Base-by-base conservation (phyloP, 2,329 filamentous ascomycete species). In the Aspergillus felis region DNA sequence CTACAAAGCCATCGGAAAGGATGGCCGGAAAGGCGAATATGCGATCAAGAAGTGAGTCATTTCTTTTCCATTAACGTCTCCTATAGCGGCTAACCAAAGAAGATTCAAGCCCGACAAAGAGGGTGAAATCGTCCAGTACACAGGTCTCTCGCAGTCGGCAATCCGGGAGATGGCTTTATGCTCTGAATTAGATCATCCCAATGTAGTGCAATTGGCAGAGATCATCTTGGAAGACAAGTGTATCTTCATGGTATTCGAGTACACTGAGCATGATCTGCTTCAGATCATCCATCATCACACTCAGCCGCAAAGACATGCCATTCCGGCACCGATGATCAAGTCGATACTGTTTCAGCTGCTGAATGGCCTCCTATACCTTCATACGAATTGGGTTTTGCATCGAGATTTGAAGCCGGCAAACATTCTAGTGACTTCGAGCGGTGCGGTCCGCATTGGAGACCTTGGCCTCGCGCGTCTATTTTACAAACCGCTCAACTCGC, bases 181-280 rank as follows among this genome's bases (percentile, higher is more conserved):
- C 76, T 94, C 91, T 41, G 94, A 99, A 72, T 82, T 99, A 27
- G 86, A 84, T 57, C 92, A 99, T 73, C 81, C 85, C 56, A 97
- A 97, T 71, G 87, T 99, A 35, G 93, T 99, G 64, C 87, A 89
- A 58, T 85, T 97, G 1, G 87, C 93, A 60, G 94, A 99, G 76
- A 97, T 96, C 68, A 96, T 99, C 68, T 82, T 99, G 3, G 93
- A 99, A 77, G 92, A 96, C 75, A 97, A 97, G 79, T 97, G 92
- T 78, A 97, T 99, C 73, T 99, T 92, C 77, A 99, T 99, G 89
- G 92, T 99, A 1, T 97, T 99, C 67, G 94, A 97, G 74, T 99
- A 96, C 74, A 94, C 94, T 64, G 94, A 99, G 76, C 94, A 99
- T 74, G 94, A 99, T 74, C 79, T 99, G 41, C 81, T 99, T 4